Evolutionary conservation across 2,329 filamentous ascomycete genomes (phyloP), one percentile per base, ranked within the genome.

Genomic region (Pseudogymnoascus sp.): DNA sequence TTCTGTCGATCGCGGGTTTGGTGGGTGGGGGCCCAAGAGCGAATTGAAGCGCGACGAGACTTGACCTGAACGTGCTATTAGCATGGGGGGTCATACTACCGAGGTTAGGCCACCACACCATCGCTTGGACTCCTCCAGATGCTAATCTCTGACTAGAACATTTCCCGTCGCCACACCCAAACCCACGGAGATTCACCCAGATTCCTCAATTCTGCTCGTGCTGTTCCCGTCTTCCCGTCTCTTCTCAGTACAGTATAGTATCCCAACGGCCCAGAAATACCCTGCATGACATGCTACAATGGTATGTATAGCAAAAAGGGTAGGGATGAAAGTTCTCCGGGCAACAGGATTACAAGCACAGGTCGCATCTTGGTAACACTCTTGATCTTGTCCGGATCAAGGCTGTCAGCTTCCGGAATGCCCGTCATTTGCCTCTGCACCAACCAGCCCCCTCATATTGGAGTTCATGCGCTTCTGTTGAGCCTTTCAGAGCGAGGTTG

Each of bases 381-480:
- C 29, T 26, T 26, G 24, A 26, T 26, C 24, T 26, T 26, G 19
- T 13, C 29, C 50, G 29, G 50, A 56, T 21, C 50, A 56, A 56
- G 19, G 29, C 29, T 33, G 50, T 29, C 50, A 56, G 50, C 50
- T 56, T 56, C 50, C 50, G 50, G 29, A 19, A 56, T 19, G 2
- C n/a, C 50, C n/a, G 50, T 33, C 26, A 56, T 56, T 33, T 56
- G 8, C n/a, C n/a, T 56, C n/a, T 56, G 11, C 26, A 56, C 50
- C 50, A 56, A 56, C 50, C 26, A 56, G 50, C 50, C 50, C n/a
- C 50, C 26, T 56, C 6, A 33, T 56, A 33, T 56, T 56, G 26
- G 50, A 56, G n/a, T 56, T 56, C 50, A 56, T 56, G 50, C 50
- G 50, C 50, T 56, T 56, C 29, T 33, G n/a, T 10, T 33, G 50